These are phyloP conservation scores for Setaria viridis DNA, from an alignment of 202 grass and related monocot species.

Conservation along the genomic window DNA sequence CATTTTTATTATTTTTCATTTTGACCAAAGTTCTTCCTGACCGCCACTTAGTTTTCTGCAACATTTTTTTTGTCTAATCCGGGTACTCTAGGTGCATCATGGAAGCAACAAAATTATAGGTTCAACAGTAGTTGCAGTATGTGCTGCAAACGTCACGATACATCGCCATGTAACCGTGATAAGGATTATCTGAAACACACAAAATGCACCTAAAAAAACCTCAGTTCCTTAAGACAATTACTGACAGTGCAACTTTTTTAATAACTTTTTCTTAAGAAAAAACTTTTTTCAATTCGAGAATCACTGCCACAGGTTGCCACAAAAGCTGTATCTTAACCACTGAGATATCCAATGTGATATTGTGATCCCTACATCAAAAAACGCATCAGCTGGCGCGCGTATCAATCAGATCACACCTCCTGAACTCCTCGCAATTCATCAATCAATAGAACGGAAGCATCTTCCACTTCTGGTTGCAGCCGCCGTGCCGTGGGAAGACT, in stretches of 20 bases:
- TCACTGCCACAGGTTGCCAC: background rate
- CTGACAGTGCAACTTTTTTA: no score
- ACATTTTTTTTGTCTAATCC: background rate
- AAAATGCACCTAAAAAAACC: no score
- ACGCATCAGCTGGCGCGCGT: background rate
- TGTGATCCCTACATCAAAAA: background rate
- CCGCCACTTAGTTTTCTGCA: background rate
- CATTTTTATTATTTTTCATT: background rate
- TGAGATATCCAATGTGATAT: background rate
- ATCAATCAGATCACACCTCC: no score
- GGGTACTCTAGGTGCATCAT: background rate
- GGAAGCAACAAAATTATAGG: background rate
- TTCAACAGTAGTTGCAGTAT: background rate
- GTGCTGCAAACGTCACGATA: no score
- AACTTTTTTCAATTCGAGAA: background rate
- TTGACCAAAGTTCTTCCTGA: background rate
- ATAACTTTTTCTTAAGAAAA: no score
- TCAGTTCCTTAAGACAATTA: no score
- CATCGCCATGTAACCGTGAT: no score
- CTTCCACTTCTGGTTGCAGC: conserved; percentile 33
- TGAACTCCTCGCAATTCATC: background rate
- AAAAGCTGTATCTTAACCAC: background rate
- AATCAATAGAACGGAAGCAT: conserved; percentile 1
- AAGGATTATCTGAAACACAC: no score
- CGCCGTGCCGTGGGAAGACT: conserved; percentile 7